Conservation (phyloP, 2,329 filamentous ascomycete species). For the Fusarium sarcochroum region DNA sequence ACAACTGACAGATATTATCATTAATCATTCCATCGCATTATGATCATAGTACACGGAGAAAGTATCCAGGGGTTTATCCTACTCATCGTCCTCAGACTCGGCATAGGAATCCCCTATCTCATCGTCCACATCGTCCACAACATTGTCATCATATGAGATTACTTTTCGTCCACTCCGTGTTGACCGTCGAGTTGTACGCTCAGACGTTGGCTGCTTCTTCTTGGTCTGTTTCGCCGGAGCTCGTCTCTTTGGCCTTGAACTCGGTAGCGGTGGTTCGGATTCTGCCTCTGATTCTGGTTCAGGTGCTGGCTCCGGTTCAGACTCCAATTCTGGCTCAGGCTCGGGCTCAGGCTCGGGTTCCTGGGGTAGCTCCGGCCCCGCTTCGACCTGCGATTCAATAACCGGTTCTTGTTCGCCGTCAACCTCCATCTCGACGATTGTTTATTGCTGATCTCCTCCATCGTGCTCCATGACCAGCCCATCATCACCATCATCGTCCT, state of each 20-base stretch:
- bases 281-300: conserved; percentile 17
- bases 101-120: conserved; percentile 27
- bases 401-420: conserved; percentile 6
- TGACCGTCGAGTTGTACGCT: conserved; percentile 35
- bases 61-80: background rate
- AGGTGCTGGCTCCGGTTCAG: background rate
- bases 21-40: conserved; percentile 13
- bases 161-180: conserved; percentile 34
- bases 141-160: conserved; percentile 31
- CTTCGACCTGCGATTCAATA: background rate
- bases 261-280: conserved; percentile 14
- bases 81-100: conserved; percentile 23
- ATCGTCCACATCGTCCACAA: conserved; percentile 22
- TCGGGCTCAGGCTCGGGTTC: background rate
- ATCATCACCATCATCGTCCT: conserved; percentile 57
- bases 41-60: background rate
- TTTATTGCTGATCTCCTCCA: background rate
- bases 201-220: conserved; percentile 5
- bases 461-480: conserved; percentile 54
- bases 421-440: background rate
- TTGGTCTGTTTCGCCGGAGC: conserved; percentile 8
- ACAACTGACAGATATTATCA: conserved; percentile 15
- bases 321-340: conserved; percentile 3
- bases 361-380: background rate
- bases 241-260: conserved; percentile 10